A percentile compares a stretch with the other conserved stretches of the same genome.
Conservation (phyloP, 768 basidiomycete species). For the Mycena pura region DNA sequence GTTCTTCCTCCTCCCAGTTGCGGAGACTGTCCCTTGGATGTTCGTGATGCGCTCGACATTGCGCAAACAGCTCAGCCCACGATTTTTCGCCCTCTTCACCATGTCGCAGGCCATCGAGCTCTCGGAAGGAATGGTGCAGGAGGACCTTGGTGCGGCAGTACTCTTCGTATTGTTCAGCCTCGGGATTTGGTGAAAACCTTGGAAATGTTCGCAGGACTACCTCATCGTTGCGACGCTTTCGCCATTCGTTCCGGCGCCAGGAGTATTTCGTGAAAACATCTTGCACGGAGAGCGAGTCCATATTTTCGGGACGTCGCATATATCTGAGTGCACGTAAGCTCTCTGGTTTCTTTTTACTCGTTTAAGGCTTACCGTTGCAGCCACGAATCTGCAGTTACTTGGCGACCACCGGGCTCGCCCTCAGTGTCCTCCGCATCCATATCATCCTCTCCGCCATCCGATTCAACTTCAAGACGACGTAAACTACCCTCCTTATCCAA, state of each 20-base stretch:
- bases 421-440: too few relatives aligned
- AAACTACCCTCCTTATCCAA: constrained; percentile 10
- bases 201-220: constrained; percentile 25
- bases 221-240: constrained; percentile 17
- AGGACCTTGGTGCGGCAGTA: constrained; percentile 26
- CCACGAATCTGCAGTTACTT: constrained; percentile 16
- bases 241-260: constrained; percentile 31
- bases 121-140: constrained; percentile 29
- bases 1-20: constrained; percentile 29
- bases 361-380: constrained; percentile 2
- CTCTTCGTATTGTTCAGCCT: constrained; percentile 21
- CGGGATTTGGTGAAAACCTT: constrained; percentile 34
- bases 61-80: constrained; percentile 28
- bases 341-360: neutral
- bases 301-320: neutral
- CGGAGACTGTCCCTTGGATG: too few relatives aligned
- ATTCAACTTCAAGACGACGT: constrained; percentile 1
- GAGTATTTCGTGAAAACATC: neutral
- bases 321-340: constrained; percentile 4
- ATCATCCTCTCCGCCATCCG: neutral
- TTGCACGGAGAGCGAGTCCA: constrained; percentile 1
- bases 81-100: constrained; percentile 27
- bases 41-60: too few relatives aligned
- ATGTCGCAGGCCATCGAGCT: constrained; percentile 29
- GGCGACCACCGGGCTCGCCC: neutral